These are phyloP conservation scores for Talaromyces sp. DNA, from an alignment of 2,329 filamentous ascomycete genomes.

Conservation along the genomic window DNA sequence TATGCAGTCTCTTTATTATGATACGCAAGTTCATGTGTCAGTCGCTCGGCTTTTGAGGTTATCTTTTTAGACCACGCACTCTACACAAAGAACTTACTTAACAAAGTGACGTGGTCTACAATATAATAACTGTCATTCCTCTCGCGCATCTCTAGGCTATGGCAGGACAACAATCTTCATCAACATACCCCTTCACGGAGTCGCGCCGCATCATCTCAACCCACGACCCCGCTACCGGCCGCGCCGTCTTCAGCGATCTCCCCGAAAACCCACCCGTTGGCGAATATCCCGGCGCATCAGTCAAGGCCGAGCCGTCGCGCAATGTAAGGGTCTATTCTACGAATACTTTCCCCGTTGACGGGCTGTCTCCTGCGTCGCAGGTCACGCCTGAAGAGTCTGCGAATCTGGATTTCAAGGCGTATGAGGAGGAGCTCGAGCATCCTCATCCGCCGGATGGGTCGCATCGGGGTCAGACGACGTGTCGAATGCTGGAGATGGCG, in stretches of 20 bases:
- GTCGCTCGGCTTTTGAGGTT: too few species aligned
- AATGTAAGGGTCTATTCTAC: constrained; percentile 15
- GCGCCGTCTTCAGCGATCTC: constrained; percentile 12
- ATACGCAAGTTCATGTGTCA: background rate
- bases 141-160: background rate
- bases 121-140: background rate
- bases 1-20: background rate
- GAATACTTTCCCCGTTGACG: constrained; percentile 11
- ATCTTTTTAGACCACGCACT: background rate
- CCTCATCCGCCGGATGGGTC: constrained; percentile 11
- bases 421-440: constrained; percentile 7
- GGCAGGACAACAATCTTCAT: background rate
- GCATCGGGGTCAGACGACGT: constrained; percentile 31
- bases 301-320: constrained; percentile 8
- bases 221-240: constrained; percentile 10
- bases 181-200: constrained; percentile 8
- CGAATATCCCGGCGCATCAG: background rate
- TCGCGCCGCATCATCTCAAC: constrained; percentile 10
- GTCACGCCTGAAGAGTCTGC: constrained; percentile 4
- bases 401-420: constrained; percentile 9
- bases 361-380: constrained; percentile 11
- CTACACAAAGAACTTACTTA: too few species aligned
- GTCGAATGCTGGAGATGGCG: constrained; percentile 49
- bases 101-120: too few species aligned
- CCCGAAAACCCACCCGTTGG: constrained; percentile 9